Base-by-base conservation (phyloP, 495 filamentous ascomycete genomes). In the Tuber melanosporum region DNA sequence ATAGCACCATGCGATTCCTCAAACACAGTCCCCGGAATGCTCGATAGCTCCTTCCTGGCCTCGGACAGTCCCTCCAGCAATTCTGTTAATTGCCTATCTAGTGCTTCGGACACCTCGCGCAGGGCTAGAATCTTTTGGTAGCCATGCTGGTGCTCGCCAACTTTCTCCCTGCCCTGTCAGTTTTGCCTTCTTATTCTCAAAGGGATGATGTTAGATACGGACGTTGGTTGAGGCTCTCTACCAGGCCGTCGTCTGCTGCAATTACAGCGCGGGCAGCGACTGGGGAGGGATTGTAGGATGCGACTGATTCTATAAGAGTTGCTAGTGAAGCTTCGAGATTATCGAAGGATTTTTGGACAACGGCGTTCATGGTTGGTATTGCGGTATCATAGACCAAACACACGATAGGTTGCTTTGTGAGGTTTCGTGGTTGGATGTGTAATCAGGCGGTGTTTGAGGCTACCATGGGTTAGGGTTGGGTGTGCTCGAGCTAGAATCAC, bases 241-340 rank as follows among this genome's bases (percentile, higher is more conserved):
- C 86, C 36, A 95, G 87, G 71, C 89, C 88, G 52, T 87, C 86
- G 78, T 95, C 92, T 66, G 91, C 92, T n/a, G 86, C 84, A 9
- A 91, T 85, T 32, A 95, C 88, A 46, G 91, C 89, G 39, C 87
- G 84, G 8, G 92, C 92, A 41, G 89, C 87, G 43, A 85, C 82
- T 8, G 88, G 84, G 17, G 89, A 91, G 44, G 92, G 92, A 78
- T 92, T 92, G 87, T 93, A 94, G 75, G 92, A 90, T 14, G 91
- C 85, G 66, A 95, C 91, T 2, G 92, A 93, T 82, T 92, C 91
- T 80, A 93, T 89, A 17, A 95, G 87, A 14, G 84, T 87, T 19
- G 87, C 86, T 42, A 95, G 86, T 8, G 91, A 89, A 74, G 88
- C 87, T 81, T 93, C 92, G 62, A 94, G 85, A 73, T 90, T 89